Percentiles rank a stretch among this genome's conserved stretches.
Conservation (phyloP, 176 grass and related monocot genomes). For the Carex myosuroides region DNA sequence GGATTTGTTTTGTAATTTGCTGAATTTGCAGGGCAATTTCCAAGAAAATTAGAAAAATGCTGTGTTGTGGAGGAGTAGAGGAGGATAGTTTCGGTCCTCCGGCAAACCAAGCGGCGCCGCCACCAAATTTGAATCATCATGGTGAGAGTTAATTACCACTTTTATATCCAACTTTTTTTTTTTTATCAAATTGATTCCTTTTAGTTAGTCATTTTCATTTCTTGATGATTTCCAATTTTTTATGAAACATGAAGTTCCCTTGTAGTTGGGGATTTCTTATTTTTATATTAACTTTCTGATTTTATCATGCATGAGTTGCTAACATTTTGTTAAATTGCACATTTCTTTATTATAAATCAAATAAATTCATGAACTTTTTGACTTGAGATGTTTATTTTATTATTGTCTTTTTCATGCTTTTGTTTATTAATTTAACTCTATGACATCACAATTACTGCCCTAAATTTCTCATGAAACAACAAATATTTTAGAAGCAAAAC, state of each 20-base stretch:
- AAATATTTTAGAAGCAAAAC: no score
- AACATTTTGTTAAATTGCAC: background rate
- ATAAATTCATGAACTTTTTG: background rate
- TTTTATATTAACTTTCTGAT: background rate
- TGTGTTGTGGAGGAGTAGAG: conserved; percentile 77
- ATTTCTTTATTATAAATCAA: background rate
- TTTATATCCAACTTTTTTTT: no score
- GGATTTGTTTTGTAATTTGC: conserved; percentile 4
- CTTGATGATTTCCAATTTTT: background rate
- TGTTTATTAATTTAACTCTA: background rate
- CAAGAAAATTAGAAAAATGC: conserved; percentile 32
- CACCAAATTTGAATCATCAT: conserved; percentile 53
- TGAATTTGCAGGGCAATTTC: conserved; percentile 7
- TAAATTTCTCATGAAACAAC: background rate
- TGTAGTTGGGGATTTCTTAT: background rate
- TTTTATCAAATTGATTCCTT: background rate
- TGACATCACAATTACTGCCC: background rate
- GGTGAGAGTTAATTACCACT: conserved; percentile 24
- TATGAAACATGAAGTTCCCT: background rate
- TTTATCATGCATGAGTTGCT: background rate
- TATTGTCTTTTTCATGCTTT: background rate
- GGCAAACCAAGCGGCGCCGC: conserved; percentile 57
- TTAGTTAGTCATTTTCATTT: background rate
- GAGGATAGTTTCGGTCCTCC: conserved; percentile 80
- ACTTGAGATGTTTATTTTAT: no score